Base-by-base conservation (phyloP, 345 rosid genomes). In the Erodium maritimum region DNA sequence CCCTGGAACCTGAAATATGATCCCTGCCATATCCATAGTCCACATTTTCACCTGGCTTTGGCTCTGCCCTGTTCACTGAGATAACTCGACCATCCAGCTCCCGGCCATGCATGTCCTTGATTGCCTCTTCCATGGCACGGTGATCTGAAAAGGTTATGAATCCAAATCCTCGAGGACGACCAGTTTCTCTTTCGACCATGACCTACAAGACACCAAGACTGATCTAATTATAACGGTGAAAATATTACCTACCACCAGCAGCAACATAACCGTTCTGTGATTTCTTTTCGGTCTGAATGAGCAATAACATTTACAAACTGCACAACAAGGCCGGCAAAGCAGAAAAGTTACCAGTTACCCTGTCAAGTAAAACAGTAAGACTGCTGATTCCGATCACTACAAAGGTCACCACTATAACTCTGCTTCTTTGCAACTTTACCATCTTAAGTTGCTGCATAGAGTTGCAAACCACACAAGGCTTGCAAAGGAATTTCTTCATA, bases 61-160 rank as follows among this genome's bases (percentile, higher is more conserved):
- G 77, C 20, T 73, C 73, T 29, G 77, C 77, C 73, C 64, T 69
- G 64, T 73, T 73, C 67, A 73, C 77, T 18, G 77, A 68, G 54
- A 73, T 73, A 13, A 45, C 46, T 34, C 77, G 77, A 46, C 69
- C 77, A 54, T 67, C 67, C 54, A 73, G 29, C 55, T 73, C 77
- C 21, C 70, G 66, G 5, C 70, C 70, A 65, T 73, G 70, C 77
- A 73, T 73, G 69, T 68, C 73, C 45, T 64, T 65, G 14, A 73
- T 73, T 12, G 77, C 77, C 24, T 73, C 73, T 1, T 73, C 77
- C 77, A 73, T 73, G 54, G 73, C 72, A 21, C 70, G 67, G n/a
- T 51, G 73, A 65, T 73, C 77, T 2, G 67, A 46, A 50, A 65
- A 73, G 17, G 77, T 73, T 19, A 73, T 73, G 51, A 73, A 73